Evolutionary conservation across 306 rosid species (phyloP).

Genomic region (Mimosa bimucronata): DNA sequence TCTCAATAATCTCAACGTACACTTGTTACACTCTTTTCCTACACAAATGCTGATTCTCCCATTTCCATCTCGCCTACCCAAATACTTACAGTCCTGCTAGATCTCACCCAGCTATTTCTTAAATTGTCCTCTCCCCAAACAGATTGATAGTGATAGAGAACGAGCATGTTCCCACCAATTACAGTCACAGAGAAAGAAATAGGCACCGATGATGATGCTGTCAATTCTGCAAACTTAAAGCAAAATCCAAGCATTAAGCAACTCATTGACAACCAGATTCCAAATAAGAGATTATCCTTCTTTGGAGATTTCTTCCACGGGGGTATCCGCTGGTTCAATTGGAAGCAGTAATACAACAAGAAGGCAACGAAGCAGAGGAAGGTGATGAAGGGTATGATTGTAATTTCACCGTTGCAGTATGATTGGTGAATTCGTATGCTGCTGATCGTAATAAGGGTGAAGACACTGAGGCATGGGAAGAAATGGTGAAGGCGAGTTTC

Average conservation of each 20-base stretch:
- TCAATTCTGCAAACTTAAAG: neutral
- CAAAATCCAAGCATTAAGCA: neutral
- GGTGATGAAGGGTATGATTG: neutral
- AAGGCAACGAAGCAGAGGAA: neutral
- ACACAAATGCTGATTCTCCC: neutral
- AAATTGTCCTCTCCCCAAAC: conserved; percentile 1
- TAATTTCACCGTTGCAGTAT: conserved; percentile 2
- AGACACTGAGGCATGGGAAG: conserved; percentile 11
- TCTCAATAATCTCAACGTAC: neutral
- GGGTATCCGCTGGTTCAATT: neutral
- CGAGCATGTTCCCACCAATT: neutral
- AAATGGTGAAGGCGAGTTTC: neutral
- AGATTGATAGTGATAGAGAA: conserved; percentile 23
- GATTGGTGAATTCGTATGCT: conserved; percentile 14
- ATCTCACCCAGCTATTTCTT: neutral
- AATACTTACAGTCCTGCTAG: neutral
- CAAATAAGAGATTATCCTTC: neutral
- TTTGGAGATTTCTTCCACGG: neutral
- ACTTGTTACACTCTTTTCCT: neutral
- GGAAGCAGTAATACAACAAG: neutral
- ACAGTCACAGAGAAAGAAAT: conserved; percentile 12
- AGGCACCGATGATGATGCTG: neutral
- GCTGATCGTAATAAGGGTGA: conserved; percentile 10
- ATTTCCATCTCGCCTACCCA: neutral
- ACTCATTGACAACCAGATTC: neutral